Percentiles rank a stretch among this genome's conserved stretches.
phyloP scores from a whole-genome alignment of 2,329 filamentous ascomycete genomes.

The Venturia asperata region DNA sequence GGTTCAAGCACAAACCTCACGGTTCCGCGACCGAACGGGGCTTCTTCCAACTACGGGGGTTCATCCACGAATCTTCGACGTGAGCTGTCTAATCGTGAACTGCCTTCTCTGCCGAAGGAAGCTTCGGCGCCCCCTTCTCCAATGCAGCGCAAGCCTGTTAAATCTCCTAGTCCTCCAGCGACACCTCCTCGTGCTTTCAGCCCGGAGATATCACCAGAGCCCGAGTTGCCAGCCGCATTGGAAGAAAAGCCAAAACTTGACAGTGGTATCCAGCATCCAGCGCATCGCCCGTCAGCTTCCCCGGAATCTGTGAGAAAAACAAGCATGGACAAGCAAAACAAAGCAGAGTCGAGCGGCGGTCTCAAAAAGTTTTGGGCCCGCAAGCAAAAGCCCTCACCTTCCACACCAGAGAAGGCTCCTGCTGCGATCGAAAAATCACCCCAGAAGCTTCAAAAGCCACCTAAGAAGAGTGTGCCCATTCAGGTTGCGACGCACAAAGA shows the following conservation, averaged over 20 bases:
- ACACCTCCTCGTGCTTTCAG: slow-evolving; percentile 26
- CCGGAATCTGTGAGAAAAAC: slow-evolving; percentile 23
- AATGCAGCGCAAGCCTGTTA: slow-evolving; percentile 22
- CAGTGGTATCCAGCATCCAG: slow-evolving; percentile 35
- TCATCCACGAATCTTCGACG: slow-evolving; percentile 12
- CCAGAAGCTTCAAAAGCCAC: slow-evolving; percentile 18
- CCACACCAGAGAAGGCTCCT: slow-evolving; percentile 15
- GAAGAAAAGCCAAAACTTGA: slow-evolving; percentile 27
- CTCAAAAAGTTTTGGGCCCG: slow-evolving; percentile 36
- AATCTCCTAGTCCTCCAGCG: slow-evolving; percentile 16
- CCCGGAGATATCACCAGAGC: neutral
- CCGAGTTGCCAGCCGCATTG: slow-evolving; percentile 22
- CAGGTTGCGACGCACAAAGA: slow-evolving; percentile 11
- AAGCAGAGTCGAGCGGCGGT: slow-evolving; percentile 30
- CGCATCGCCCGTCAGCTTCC: slow-evolving; percentile 32
- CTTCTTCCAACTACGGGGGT: slow-evolving; percentile 2
- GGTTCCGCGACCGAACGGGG: slow-evolving; percentile 7
- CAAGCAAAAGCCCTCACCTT: slow-evolving; percentile 26
- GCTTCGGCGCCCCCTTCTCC: slow-evolving; percentile 12
- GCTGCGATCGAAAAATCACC: neutral
- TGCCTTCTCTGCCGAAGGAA: slow-evolving; percentile 37
- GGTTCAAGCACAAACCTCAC: slow-evolving; percentile 40
- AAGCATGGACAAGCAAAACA: slow-evolving; percentile 31
- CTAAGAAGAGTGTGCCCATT: slow-evolving; percentile 14
- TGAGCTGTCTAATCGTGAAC: slow-evolving; percentile 32